Base-by-base conservation (phyloP, 2,329 filamentous ascomycete species). In the Orbilia oligospora region DNA sequence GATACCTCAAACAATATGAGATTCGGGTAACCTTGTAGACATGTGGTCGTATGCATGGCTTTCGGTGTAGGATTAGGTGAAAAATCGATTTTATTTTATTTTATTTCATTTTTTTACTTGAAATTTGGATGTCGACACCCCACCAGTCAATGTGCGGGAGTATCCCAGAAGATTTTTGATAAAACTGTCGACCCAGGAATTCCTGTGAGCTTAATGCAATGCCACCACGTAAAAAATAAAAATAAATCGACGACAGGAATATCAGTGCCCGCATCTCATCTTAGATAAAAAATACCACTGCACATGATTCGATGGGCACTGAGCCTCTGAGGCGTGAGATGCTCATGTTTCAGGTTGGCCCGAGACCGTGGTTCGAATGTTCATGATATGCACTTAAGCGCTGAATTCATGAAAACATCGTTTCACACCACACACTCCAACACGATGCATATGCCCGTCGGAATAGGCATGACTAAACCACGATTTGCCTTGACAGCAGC, bases 371-470 rank as follows among this genome's bases (percentile, higher is more conserved):
- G 72, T 67, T 46, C 44, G 44, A 46, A 46, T 20, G 16, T 46
- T 71, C 51, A 56, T 9, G 8, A 58, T 38, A 51, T 77, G 61
- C 44, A 44, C 51, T 77, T 77, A 77, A 71, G 72, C 72, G 72
- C 72, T 55, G 61, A n/a, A n/a, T n/a, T n/a, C n/a, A n/a, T n/a
- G n/a, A 77, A 53, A 36, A 66, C 46, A 51, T 22, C 33, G 56
- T 67, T 44, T 56, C 30, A n/a, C 22, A 61, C 56, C 36, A 61
- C 20, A 61, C 44, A 36, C 46, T 56, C 22, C 58, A 65, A 65
- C 69, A 73, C 70, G n/a, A 51, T 33, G 55, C n/a, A 46, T 46
- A 46, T 20, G n/a, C 6, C 24, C 56, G 12, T 9, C 41, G 24
- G 27, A 30, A 6, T 30, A 38, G 53, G 49, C 49, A 48, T 66